phyloP scores from a whole-genome alignment of 768 basidiomycete species.

The Leccinellum albellum region DNA sequence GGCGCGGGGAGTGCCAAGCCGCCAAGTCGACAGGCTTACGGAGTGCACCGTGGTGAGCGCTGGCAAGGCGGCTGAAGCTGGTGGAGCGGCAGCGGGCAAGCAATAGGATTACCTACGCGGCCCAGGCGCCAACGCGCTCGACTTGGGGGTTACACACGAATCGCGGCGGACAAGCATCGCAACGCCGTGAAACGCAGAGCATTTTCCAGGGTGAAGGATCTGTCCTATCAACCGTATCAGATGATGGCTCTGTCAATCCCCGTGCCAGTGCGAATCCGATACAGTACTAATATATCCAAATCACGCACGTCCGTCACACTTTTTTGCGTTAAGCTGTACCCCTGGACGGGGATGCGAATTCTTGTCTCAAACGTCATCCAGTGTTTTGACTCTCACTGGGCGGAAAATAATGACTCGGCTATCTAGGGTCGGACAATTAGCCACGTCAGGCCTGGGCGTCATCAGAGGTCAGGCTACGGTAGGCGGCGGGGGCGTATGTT shows the following conservation, averaged over 20 bases:
- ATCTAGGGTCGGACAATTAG: background rate
- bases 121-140: background rate
- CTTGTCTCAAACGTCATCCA: background rate
- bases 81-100: slow-evolving; percentile 4
- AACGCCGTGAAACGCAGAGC: slow-evolving; percentile 22
- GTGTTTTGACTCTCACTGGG: background rate
- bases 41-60: slow-evolving; percentile 12
- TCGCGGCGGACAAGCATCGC: slow-evolving; percentile 5
- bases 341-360: background rate
- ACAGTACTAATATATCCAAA: background rate
- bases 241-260: slow-evolving; percentile 17
- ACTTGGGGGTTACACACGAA: background rate
- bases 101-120: background rate
- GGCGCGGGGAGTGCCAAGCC: slow-evolving; percentile 4
- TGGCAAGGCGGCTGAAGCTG: slow-evolving; percentile 3
- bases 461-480: background rate
- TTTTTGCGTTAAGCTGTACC: background rate
- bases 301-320: slow-evolving; percentile 5
- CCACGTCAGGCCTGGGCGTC: slow-evolving; percentile 1
- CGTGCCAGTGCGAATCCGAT: slow-evolving; percentile 13
- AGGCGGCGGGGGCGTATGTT: background rate
- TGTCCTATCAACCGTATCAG: slow-evolving; percentile 29
- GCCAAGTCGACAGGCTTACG: slow-evolving; percentile 9
- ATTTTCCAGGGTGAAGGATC: slow-evolving; percentile 4
- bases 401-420: background rate